Evolutionary conservation across 169 alveolate genomes (phyloP).

Genomic region (Eimeria necatrix): DNA sequence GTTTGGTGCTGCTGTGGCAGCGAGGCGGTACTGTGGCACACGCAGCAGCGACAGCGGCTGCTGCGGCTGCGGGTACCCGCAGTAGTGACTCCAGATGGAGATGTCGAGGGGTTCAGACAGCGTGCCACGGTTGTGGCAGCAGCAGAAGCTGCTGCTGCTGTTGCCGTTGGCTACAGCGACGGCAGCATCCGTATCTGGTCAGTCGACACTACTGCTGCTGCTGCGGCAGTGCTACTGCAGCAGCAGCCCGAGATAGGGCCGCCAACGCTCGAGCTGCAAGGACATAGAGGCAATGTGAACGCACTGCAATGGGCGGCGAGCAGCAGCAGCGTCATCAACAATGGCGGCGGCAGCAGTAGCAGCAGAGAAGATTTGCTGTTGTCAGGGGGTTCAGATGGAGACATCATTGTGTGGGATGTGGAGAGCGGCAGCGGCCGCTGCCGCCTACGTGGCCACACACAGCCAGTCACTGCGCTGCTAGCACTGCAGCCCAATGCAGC

Average conservation of each 20-base stretch:
- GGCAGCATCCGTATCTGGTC: constrained; percentile 34
- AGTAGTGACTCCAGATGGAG: constrained; percentile 13
- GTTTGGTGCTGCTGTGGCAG: constrained; percentile 73
- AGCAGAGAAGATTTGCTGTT: constrained; percentile 81
- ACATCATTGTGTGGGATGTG: constrained; percentile 92
- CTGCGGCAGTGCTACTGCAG: constrained; percentile 49
- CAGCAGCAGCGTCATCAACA: constrained; percentile 23
- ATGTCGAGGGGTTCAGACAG: constrained; percentile 42
- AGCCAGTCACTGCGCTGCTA: constrained; percentile 87
- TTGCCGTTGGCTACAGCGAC: constrained; percentile 69
- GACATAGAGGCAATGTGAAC: constrained; percentile 87
- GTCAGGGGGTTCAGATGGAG: constrained; percentile 92
- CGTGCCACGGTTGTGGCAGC: not conserved
- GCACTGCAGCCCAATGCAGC: not conserved
- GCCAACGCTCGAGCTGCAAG: constrained; percentile 85
- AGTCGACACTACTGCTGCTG: constrained; percentile 11
- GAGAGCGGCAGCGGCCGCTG: constrained; percentile 89
- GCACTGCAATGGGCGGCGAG: constrained; percentile 66
- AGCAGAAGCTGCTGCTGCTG: constrained; percentile 45
- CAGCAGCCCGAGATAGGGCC: constrained; percentile 17
- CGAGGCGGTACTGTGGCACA: constrained; percentile 48
- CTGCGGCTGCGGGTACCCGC: not conserved
- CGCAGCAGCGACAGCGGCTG: constrained; percentile 38
- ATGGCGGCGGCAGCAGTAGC: constrained; percentile 55
- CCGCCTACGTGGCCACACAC: constrained; percentile 90